Evolutionary conservation across 2,329 filamentous ascomycete genomes (phyloP).

Genomic region (Penicillium sp.): DNA sequence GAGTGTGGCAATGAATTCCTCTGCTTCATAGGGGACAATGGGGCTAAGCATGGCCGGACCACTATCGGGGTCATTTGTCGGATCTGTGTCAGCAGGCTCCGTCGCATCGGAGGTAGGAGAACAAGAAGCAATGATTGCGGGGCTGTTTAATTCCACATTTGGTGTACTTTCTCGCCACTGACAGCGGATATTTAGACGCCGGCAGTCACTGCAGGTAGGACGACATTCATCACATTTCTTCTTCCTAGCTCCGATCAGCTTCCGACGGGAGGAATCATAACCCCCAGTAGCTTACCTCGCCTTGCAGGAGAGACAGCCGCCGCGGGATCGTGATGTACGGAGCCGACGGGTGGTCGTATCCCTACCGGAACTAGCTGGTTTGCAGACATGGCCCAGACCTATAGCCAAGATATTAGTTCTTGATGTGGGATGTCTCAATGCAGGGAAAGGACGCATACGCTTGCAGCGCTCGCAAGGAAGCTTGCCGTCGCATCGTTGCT

Average conservation of each 20-base stretch:
- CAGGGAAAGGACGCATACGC: conserved; percentile 10
- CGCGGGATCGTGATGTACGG: conserved; percentile 26
- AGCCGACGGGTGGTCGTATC: conserved; percentile 11
- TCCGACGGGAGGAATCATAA: neutral
- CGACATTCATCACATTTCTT: conserved; percentile 26
- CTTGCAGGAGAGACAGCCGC: conserved; percentile 28
- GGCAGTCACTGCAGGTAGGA: conserved; percentile 28
- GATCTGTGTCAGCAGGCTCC: neutral
- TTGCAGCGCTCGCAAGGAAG: conserved; percentile 26
- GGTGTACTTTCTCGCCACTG: conserved; percentile 13
- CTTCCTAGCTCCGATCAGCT: conserved; percentile 16
- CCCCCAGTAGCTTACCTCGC: conserved; percentile 17
- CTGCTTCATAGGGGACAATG: conserved; percentile 14
- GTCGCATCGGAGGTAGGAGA: neutral
- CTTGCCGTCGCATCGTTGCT: conserved; percentile 29
- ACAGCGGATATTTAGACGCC: conserved; percentile 24
- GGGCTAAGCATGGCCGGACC: conserved; percentile 6
- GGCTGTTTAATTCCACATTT: neutral
- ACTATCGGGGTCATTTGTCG: conserved; percentile 10
- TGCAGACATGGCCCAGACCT: conserved; percentile 26
- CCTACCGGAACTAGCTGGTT: conserved; percentile 15
- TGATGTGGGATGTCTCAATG: neutral
- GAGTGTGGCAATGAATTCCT: conserved; percentile 19
- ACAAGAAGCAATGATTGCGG: too few species aligned
- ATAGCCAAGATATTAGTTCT: neutral